Evolutionary conservation across 176 grass and related monocot species (phyloP).

Genomic region (Zoysia japonica): DNA sequence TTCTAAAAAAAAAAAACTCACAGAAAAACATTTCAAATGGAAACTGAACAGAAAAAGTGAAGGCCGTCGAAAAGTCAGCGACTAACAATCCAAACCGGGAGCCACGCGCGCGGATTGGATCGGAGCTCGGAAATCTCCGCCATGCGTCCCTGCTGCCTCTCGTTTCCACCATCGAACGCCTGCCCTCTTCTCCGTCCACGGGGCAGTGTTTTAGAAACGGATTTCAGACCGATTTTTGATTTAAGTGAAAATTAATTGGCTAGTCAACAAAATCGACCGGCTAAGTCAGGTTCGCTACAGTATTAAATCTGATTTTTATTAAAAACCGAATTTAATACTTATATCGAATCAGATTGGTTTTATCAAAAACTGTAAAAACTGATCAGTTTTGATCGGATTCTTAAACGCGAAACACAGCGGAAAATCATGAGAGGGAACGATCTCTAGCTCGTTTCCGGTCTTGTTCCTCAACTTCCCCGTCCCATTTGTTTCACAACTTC

Average conservation of each 20-base stretch:
- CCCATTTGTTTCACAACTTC: background rate
- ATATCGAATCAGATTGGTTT: no score
- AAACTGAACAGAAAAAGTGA: background rate
- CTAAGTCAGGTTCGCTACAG: no score
- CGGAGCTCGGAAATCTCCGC: background rate
- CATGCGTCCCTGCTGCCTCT: background rate
- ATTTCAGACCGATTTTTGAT: no score
- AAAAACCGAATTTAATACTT: no score
- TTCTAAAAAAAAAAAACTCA: no score
- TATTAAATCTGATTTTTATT: no score
- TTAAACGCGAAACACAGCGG: background rate
- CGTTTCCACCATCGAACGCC: background rate
- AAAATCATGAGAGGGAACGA: background rate
- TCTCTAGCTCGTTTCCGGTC: background rate
- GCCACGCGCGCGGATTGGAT: background rate
- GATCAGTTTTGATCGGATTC: no score
- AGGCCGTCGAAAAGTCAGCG: background rate
- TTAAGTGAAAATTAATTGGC: no score
- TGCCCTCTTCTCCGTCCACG: background rate
- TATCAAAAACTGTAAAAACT: no score
- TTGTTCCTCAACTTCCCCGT: background rate
- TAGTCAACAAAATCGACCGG: no score
- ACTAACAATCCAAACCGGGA: background rate
- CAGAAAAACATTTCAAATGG: background rate
- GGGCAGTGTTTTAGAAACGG: no score